A percentile compares a stretch with the other conserved stretches of the same genome.
Conservation (phyloP, 75 land plant species). For the Pinus taeda region DNA sequence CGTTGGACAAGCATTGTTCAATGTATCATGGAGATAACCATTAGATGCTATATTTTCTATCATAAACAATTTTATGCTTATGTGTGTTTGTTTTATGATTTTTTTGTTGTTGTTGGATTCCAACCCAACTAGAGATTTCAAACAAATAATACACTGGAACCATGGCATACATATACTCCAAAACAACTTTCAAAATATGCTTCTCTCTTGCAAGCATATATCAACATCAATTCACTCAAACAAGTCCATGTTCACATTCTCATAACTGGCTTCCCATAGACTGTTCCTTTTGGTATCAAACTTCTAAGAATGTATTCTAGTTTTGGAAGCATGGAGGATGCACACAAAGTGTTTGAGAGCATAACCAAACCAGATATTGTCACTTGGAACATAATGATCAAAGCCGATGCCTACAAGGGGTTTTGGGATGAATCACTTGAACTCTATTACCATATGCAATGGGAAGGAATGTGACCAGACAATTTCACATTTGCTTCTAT, state of each 20-base stretch:
- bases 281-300: neutral
- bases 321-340: neutral
- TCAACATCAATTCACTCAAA: neutral
- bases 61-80: no score
- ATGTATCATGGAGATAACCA: no score
- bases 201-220: neutral
- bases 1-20: no score
- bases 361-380: neutral
- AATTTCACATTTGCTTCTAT: constrained; percentile 52
- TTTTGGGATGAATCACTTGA: constrained; percentile 26
- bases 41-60: no score
- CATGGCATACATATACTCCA: no score
- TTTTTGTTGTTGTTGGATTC: no score
- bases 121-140: no score
- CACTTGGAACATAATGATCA: constrained; percentile 7
- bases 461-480: constrained; percentile 37
- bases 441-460: constrained; percentile 46
- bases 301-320: neutral
- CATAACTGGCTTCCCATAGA: neutral
- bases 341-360: neutral
- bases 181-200: no score
- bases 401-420: neutral
- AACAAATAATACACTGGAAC: no score
- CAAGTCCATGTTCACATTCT: constrained; percentile 3
- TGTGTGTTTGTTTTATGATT: no score